These are phyloP conservation scores for Pistacia integerrima DNA, from an alignment of 345 rosid species.

Conservation along the genomic window DNA sequence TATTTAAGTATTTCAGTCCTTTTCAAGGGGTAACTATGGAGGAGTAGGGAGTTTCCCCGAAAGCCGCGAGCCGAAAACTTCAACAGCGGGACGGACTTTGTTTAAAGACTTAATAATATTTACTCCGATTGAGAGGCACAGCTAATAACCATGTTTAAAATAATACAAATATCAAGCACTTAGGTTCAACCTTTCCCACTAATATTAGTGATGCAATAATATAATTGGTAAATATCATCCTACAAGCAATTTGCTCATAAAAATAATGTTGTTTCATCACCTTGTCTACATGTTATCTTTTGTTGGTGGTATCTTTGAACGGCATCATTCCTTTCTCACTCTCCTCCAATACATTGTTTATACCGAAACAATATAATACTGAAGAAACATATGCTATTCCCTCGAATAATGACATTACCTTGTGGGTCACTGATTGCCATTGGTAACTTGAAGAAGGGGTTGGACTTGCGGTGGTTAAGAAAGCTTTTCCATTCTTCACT, in stretches of 20 bases:
- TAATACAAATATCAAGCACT: constrained; percentile 1
- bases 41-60: constrained; percentile 12
- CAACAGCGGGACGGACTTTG: not conserved
- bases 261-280: constrained; percentile 7
- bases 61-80: constrained; percentile 16
- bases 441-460: not conserved
- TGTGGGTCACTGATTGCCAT: not conserved
- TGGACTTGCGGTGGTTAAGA: not conserved
- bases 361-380: constrained; percentile 10
- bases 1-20: constrained; percentile 21
- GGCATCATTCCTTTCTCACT: constrained; percentile 25
- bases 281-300: constrained; percentile 16
- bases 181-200: constrained; percentile 17
- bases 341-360: constrained; percentile 16
- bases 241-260: constrained; percentile 28
- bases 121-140: not conserved
- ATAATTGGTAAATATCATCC: not conserved
- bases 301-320: constrained; percentile 31
- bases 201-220: not conserved
- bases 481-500: not conserved
- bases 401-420: not conserved
- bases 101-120: not conserved
- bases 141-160: constrained; percentile 1
- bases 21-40: constrained; percentile 17
- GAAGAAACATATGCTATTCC: no score